Conservation (phyloP, 768 basidiomycete species). For the Crucibulum laeve region DNA sequence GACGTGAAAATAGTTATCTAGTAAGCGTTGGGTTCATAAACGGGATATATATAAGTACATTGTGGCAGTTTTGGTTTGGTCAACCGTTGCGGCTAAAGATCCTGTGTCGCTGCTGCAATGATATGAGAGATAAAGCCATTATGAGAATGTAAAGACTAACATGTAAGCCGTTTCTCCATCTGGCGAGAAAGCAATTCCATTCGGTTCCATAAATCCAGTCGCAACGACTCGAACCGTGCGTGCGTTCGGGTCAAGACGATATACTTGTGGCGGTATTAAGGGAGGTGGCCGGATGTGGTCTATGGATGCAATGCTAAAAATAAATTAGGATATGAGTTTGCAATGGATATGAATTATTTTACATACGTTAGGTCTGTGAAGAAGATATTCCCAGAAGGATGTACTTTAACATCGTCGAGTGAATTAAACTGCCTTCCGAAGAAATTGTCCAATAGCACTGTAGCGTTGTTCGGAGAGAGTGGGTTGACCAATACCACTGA, state of each 20-base stretch:
- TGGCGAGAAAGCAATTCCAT: slow-evolving; percentile 70
- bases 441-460: slow-evolving; percentile 72
- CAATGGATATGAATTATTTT: not conserved
- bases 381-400: slow-evolving; percentile 66
- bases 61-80: slow-evolving; percentile 60
- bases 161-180: slow-evolving; percentile 66
- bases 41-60: slow-evolving; percentile 47
- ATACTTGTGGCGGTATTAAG: slow-evolving; percentile 70
- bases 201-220: slow-evolving; percentile 65
- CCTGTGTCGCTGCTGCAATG: slow-evolving; percentile 48
- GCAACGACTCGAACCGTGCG: slow-evolving; percentile 68
- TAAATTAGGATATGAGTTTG: not conserved
- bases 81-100: slow-evolving; percentile 33
- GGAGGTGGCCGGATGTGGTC: slow-evolving; percentile 65
- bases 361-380: slow-evolving; percentile 71
- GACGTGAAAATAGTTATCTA: not conserved
- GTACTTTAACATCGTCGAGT: slow-evolving; percentile 73
- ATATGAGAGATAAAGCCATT: not conserved
- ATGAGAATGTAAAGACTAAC: slow-evolving; percentile 22
- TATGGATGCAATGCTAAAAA: slow-evolving; percentile 53
- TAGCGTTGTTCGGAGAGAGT: slow-evolving; percentile 56
- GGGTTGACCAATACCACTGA: slow-evolving; percentile 66
- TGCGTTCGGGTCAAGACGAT: slow-evolving; percentile 66
- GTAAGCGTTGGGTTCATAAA: not conserved
- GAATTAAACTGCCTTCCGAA: slow-evolving; percentile 82